Percentiles rank a stretch among this genome's conserved stretches.
Evolutionary conservation across 306 rosid genomes (phyloP).

Genomic region (Clitoria ternatea): DNA sequence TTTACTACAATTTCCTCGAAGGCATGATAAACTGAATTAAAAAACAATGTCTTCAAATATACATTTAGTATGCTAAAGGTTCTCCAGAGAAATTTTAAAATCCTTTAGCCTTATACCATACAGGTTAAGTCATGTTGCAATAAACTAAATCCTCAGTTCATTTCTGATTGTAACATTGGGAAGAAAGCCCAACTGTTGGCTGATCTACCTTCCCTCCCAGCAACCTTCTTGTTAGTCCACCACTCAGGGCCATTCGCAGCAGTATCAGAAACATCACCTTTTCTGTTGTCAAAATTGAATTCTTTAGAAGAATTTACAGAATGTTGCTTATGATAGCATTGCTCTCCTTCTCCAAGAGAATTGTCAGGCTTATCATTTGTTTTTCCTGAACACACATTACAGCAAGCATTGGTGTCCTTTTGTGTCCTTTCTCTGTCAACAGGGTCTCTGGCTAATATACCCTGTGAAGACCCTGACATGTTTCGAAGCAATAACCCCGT

Average conservation of each 20-base stretch:
- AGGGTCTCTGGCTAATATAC: conserved; percentile 39
- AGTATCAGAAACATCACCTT: conserved; percentile 50
- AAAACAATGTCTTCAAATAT: conserved; percentile 39
- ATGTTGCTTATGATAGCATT: conserved; percentile 55
- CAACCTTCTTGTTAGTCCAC: conserved; percentile 70
- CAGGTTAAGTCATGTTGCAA: conserved; percentile 34
- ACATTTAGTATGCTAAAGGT: conserved; percentile 39
- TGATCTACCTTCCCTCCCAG: conserved; percentile 55
- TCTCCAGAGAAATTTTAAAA: conserved; percentile 27
- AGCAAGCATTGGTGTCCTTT: conserved; percentile 24
- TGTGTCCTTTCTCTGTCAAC: conserved; percentile 37
- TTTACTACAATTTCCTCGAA: conserved; percentile 30
- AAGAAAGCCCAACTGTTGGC: conserved; percentile 72
- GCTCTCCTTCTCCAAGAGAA: conserved; percentile 43
- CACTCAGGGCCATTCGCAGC: conserved; percentile 58
- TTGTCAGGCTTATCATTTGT: conserved; percentile 37
- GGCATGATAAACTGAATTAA: conserved; percentile 23
- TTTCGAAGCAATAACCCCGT: conserved; percentile 42
- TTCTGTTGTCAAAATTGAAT: conserved; percentile 79
- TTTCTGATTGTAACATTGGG: conserved; percentile 73
- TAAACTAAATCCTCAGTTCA: conserved; percentile 39
- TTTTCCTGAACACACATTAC: conserved; percentile 34
- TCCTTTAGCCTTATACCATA: conserved; percentile 25
- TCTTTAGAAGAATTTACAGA: conserved; percentile 71
- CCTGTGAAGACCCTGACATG: conserved; percentile 51